These are phyloP conservation scores for Chlorella sorokiniana DNA, from an alignment of 139 green algal species.

Conservation along the genomic window DNA sequence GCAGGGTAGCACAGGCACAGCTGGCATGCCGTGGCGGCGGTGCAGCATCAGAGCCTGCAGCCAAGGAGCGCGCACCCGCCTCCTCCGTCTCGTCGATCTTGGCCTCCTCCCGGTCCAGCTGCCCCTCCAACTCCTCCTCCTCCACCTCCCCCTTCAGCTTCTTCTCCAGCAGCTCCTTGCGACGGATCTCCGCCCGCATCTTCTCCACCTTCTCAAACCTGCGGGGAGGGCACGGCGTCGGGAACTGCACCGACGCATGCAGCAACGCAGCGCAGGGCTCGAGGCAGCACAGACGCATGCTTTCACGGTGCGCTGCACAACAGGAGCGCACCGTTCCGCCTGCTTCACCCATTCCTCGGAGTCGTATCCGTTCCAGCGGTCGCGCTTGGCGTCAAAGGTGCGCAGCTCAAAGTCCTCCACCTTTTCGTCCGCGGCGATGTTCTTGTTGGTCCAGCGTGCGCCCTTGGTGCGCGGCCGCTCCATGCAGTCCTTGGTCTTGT, in stretches of 20 bases:
- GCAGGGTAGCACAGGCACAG: no score
- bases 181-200: conserved; percentile 59
- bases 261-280: neutral
- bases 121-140: conserved; percentile 41
- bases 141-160: conserved; percentile 35
- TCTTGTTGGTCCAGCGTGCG: conserved; percentile 87
- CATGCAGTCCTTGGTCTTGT: conserved; percentile 96
- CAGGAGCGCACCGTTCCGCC: conserved; percentile 49
- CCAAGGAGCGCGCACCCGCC: neutral
- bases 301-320: neutral
- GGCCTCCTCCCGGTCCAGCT: conserved; percentile 76
- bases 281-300: neutral
- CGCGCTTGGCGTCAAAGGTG: conserved; percentile 91
- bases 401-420: conserved; percentile 82
- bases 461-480: conserved; percentile 90
- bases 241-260: no score
- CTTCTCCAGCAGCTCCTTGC: conserved; percentile 70
- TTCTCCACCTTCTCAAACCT: conserved; percentile 75
- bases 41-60: no score
- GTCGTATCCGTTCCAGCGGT: conserved; percentile 96
- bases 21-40: no score
- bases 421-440: conserved; percentile 96
- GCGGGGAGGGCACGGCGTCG: neutral
- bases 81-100: conserved; percentile 76
- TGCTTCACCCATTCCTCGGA: conserved; percentile 72